These are phyloP conservation scores for Alternaria incomplexa DNA, from an alignment of 2,329 filamentous ascomycete genomes.

Conservation along the genomic window DNA sequence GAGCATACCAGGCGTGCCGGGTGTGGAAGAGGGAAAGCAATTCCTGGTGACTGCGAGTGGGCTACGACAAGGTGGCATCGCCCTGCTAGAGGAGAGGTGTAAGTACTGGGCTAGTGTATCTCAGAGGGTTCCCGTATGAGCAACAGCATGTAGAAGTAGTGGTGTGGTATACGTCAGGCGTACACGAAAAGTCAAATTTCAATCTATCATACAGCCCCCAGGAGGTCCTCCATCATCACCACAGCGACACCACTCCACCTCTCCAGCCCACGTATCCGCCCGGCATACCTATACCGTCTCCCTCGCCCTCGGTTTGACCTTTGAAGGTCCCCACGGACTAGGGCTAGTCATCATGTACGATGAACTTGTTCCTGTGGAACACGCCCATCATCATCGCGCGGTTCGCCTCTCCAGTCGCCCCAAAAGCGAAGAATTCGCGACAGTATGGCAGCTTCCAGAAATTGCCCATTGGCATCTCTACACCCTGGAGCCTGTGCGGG, in stretches of 20 bases:
- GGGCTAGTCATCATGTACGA: neutral
- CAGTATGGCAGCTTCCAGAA: neutral
- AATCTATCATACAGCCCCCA: neutral
- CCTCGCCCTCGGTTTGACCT: neutral
- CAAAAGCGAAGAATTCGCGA: neutral
- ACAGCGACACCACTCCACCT: neutral
- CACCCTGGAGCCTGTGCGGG: neutral
- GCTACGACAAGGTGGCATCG: constrained; percentile 51
- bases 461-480: neutral
- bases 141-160: neutral
- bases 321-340: neutral
- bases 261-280: neutral
- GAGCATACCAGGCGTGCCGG: constrained; percentile 55
- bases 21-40: constrained; percentile 52
- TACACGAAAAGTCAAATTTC: neutral
- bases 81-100: constrained; percentile 56
- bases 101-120: constrained; percentile 60
- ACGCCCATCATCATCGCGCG: neutral
- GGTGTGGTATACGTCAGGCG: neutral
- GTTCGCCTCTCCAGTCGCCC: neutral
- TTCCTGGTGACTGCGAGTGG: constrained; percentile 59
- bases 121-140: constrained; percentile 53
- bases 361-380: neutral
- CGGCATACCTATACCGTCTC: neutral
- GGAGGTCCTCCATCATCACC: neutral